phyloP scores from a whole-genome alignment of 169 alveolate species.

The Cryptosporidium sp. region DNA sequence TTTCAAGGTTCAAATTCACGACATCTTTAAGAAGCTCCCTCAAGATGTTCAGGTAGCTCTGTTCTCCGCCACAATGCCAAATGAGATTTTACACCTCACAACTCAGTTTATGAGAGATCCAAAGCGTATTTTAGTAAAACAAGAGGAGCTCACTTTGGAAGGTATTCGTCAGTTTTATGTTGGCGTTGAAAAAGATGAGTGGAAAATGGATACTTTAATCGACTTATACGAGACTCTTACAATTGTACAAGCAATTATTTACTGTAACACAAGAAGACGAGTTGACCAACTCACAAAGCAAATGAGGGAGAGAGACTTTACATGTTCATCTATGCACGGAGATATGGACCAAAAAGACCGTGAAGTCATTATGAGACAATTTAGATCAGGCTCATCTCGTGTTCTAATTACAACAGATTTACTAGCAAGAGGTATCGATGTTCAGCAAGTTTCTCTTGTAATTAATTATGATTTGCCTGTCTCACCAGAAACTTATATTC shows the following conservation, averaged over 20 bases:
- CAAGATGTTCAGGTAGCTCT: conserved; percentile 90
- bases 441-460: conserved; percentile 97
- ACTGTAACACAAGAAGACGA: conserved; percentile 97
- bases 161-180: conserved; percentile 99
- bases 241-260: conserved; percentile 97
- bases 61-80: conserved; percentile 98
- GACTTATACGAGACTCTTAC: conserved; percentile 97
- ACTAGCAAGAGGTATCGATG: conserved; percentile 99
- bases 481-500: conserved; percentile 96
- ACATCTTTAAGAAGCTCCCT: conserved; percentile 88
- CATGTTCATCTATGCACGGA: conserved; percentile 98
- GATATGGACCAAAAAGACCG: conserved; percentile 97
- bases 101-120: conserved; percentile 97
- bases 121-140: conserved; percentile 95
- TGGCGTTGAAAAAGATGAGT: conserved; percentile 97
- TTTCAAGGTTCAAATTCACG: conserved; percentile 93
- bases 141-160: conserved; percentile 98
- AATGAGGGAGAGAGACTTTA: conserved; percentile 95
- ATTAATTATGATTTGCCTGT: conserved; percentile 98
- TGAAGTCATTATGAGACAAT: conserved; percentile 97
- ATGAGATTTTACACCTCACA: conserved; percentile 95
- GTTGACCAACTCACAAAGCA: conserved; percentile 94
- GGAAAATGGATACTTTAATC: conserved; percentile 95
- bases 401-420: conserved; percentile 98
- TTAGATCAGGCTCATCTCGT: conserved; percentile 98